Evolutionary conservation across 2,329 filamentous ascomycete species (phyloP).

Genomic region (Chaetomium strumarium): DNA sequence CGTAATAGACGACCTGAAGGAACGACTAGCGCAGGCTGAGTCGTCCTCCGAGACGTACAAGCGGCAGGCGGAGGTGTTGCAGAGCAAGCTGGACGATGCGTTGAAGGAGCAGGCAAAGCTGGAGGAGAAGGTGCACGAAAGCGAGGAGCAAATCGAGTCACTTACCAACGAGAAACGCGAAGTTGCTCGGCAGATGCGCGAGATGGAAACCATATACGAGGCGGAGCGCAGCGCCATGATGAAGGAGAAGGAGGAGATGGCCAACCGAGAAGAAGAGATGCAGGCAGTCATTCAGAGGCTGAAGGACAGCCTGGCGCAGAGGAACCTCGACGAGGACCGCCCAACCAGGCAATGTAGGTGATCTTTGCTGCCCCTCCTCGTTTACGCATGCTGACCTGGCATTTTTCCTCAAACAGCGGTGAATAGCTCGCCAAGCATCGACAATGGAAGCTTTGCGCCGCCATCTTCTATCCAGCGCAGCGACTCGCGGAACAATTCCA

Average conservation of each 20-base stretch:
- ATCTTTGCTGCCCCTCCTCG: not conserved
- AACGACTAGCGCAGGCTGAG: conserved; percentile 76
- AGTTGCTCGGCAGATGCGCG: conserved; percentile 72
- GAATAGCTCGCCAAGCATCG: conserved; percentile 62
- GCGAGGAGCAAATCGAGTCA: conserved; percentile 73
- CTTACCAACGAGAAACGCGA: conserved; percentile 84
- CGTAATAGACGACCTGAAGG: conserved; percentile 76
- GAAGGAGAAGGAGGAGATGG: conserved; percentile 87
- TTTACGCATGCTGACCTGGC: conserved; percentile 7
- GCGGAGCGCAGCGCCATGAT: conserved; percentile 79
- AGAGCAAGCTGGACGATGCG: conserved; percentile 80
- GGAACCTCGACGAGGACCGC: conserved; percentile 55
- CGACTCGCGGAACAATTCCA: conserved; percentile 84
- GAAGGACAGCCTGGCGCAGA: conserved; percentile 81
- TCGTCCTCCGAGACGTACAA: conserved; percentile 68
- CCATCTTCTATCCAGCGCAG: conserved; percentile 78
- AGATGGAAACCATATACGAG: conserved; percentile 90
- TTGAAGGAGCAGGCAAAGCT: conserved; percentile 75
- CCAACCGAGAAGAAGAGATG: conserved; percentile 81
- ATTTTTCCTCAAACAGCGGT: conserved; percentile 28
- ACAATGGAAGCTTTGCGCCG: conserved; percentile 76
- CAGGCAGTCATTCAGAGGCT: conserved; percentile 83
- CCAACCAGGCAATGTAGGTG: conserved; percentile 53
- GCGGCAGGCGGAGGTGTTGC: conserved; percentile 79
- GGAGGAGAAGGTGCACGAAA: conserved; percentile 83